phyloP scores from a whole-genome alignment of 108 stramenopile genomes.

The Cylindrotheca fusiformis region DNA sequence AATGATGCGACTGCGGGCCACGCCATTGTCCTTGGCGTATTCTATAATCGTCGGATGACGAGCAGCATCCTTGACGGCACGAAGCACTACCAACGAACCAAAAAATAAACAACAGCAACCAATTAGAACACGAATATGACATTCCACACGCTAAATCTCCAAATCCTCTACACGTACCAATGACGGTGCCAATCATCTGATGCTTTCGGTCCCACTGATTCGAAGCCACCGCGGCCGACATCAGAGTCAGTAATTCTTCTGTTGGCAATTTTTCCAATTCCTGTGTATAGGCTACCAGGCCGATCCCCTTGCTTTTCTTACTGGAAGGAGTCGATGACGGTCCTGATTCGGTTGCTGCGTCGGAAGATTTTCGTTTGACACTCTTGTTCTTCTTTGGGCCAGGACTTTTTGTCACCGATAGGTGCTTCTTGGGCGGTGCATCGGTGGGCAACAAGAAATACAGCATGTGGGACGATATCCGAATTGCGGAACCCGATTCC shows the following conservation, averaged over 20 bases:
- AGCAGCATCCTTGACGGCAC: slow-evolving; percentile 42
- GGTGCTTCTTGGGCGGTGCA: slow-evolving; percentile 4
- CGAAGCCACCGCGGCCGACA: slow-evolving; percentile 33
- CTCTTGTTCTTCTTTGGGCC: background rate
- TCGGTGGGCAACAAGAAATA: slow-evolving; percentile 47
- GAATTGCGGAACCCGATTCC: slow-evolving; percentile 27
- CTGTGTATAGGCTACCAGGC: slow-evolving; percentile 7
- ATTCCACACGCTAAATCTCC: background rate
- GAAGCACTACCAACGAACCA: background rate
- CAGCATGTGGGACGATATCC: slow-evolving; percentile 23
- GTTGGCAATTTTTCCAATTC: slow-evolving; percentile 35
- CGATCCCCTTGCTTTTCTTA: slow-evolving; percentile 3
- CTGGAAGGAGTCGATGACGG: background rate
- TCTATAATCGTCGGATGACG: slow-evolving; percentile 15
- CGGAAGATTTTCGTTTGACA: slow-evolving; percentile 1
- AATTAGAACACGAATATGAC: background rate
- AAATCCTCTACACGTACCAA: slow-evolving; percentile 7
- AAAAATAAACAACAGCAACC: background rate
- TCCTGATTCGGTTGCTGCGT: background rate
- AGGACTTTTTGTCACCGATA: background rate
- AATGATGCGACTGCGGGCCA: slow-evolving; percentile 47
- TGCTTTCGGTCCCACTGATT: slow-evolving; percentile 47
- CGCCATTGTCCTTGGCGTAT: slow-evolving; percentile 27
- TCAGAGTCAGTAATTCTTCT: slow-evolving; percentile 26
- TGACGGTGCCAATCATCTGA: slow-evolving; percentile 44